Evolutionary conservation across 1,139 yeast genomes (phyloP), one percentile per base, ranked within the genome.

Genomic region (Saccharomycopsis phalli): DNA sequence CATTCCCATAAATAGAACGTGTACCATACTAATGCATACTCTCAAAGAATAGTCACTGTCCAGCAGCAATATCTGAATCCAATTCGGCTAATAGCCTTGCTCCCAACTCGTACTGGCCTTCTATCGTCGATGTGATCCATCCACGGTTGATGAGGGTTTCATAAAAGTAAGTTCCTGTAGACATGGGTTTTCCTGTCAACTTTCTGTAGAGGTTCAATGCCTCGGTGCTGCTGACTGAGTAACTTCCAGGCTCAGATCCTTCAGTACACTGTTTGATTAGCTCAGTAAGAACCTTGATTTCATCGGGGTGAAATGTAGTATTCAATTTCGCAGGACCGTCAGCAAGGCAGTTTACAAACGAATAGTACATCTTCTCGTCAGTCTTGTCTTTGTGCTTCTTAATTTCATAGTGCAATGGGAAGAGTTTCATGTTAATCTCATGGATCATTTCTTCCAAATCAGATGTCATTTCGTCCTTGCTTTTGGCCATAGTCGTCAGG

Each of bases 271-370:
- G 26, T 26, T 39, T 37, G 27, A 45, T 42, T 8, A 42, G 16
- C 11, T 14, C 23, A 7, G 31, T 29, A 4, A 45, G 32, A 13
- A 40, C 44, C 13, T 35, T 27, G 20, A 45, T 31, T 10, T 37
- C 42, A n/a, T 43, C 46, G 4, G 48, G 38, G n/a, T n/a, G 21
- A 20, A 26, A 42, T 10, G 38, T 27, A 2, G 48, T 43, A n/a
- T 33, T 25, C 7, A 43, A 10, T 18, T 42, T 43, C 3, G 45
- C 31, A 8, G 41, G 31, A 17, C 22, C 31, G 20, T 45, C 48
- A 13, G 21, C 38, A 7, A 20, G 11, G 20, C 21, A 11, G 27
- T 45, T 45, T n/a, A 45, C 32, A 25, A 31, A 45, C 0, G 39
- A 21, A 22, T 43, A 45, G 31, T 37, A 45, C 19, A 40, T 40